phyloP scores from a whole-genome alignment of 2,329 filamentous ascomycete genomes.

The Aspergillus pseudoglaucus region DNA sequence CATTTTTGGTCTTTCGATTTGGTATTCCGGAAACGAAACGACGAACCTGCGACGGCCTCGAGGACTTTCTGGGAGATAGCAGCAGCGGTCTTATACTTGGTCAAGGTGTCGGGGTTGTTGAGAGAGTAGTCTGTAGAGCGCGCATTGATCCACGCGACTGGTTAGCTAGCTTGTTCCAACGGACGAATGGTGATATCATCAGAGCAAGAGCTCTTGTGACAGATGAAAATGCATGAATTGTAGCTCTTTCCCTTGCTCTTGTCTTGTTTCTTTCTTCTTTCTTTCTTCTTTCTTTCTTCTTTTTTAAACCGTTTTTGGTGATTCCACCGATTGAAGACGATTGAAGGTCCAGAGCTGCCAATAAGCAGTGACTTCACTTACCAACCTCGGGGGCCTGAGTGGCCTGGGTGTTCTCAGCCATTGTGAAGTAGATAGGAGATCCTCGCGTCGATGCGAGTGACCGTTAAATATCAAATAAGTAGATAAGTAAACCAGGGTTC shows the following conservation, averaged over 20 bases:
- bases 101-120: conserved; percentile 88
- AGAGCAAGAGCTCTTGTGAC: background rate
- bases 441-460: conserved; percentile 18
- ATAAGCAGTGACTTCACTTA: conserved; percentile 19
- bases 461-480: conserved; percentile 11
- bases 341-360: background rate
- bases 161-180: conserved; percentile 9
- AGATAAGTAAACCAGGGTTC: conserved; percentile 9
- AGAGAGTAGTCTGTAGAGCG: conserved; percentile 67
- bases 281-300: too few relatives aligned
- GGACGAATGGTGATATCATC: background rate
- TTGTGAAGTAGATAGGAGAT: conserved; percentile 22
- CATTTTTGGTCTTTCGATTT: background rate
- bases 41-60: conserved; percentile 64
- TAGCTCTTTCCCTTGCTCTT: too few relatives aligned
- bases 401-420: conserved; percentile 25
- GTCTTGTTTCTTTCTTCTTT: too few relatives aligned
- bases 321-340: background rate
- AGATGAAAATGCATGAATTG: too few relatives aligned
- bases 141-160: background rate
- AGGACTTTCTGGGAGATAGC: conserved; percentile 94
- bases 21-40: conserved; percentile 1
- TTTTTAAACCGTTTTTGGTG: background rate
- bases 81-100: conserved; percentile 97
- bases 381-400: conserved; percentile 35